These are phyloP conservation scores for Colletotrichum sp. DNA, from an alignment of 2,329 filamentous ascomycete species.

Conservation along the genomic window DNA sequence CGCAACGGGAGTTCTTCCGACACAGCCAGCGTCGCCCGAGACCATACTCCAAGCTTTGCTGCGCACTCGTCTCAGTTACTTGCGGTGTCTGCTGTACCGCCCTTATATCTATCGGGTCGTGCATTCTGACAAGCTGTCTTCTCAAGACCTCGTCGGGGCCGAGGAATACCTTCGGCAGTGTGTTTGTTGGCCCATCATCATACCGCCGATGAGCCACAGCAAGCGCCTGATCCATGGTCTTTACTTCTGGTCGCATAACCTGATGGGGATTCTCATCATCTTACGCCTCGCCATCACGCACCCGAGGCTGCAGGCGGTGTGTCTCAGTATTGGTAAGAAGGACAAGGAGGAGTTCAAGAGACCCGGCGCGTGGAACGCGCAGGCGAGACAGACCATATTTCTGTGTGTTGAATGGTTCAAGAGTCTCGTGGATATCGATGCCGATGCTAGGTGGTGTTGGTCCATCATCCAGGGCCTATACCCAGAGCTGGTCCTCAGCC, in stretches of 20 bases:
- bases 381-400: conserved; percentile 45
- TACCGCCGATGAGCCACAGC: conserved; percentile 60
- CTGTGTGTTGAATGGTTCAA: conserved; percentile 65
- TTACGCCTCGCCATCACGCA: conserved; percentile 59
- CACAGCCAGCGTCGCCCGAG: background rate
- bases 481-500: background rate
- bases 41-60: conserved; percentile 59
- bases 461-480: conserved; percentile 53
- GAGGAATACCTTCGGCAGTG: conserved; percentile 61
- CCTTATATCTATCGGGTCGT: conserved; percentile 66
- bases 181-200: conserved; percentile 64
- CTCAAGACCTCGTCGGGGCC: conserved; percentile 55
- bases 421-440: conserved; percentile 60
- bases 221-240: conserved; percentile 64
- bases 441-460: conserved; percentile 62
- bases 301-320: conserved; percentile 44
- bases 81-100: conserved; percentile 61
- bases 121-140: conserved; percentile 50
- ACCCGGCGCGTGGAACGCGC: conserved; percentile 52
- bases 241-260: conserved; percentile 68
- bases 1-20: background rate
- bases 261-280: conserved; percentile 63
- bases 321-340: conserved; percentile 46
- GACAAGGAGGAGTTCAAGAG: conserved; percentile 25
- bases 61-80: conserved; percentile 64